Conservation (phyloP, 495 filamentous ascomycete genomes). For the Penicillium roqueforti region DNA sequence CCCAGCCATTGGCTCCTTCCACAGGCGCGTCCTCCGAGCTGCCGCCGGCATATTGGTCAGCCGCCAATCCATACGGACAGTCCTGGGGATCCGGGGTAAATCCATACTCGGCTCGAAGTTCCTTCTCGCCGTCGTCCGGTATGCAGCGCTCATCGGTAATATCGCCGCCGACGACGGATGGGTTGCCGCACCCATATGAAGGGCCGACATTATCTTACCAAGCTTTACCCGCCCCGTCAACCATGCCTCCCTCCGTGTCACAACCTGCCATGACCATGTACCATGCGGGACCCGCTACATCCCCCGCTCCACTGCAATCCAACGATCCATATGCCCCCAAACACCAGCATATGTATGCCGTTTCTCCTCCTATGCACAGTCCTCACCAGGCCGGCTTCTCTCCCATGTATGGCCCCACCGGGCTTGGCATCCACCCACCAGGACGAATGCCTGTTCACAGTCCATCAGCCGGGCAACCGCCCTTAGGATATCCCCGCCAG, state of each 20-base stretch:
- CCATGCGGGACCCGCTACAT: constrained; percentile 51
- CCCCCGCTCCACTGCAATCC: constrained; percentile 55
- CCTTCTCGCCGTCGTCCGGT: constrained; percentile 55
- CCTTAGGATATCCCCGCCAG: constrained; percentile 43
- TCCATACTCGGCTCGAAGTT: constrained; percentile 40
- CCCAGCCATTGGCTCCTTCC: constrained; percentile 47
- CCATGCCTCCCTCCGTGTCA: constrained; percentile 21
- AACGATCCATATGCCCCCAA: constrained; percentile 61
- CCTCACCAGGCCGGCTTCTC: constrained; percentile 59
- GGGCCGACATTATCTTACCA: constrained; percentile 52
- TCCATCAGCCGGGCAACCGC: constrained; percentile 47
- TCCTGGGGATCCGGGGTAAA: constrained; percentile 41
- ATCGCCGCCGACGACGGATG: constrained; percentile 48
- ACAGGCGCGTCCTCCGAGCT: constrained; percentile 45
- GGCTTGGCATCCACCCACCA: constrained; percentile 53
- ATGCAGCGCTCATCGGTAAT: constrained; percentile 43
- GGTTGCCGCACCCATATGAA: constrained; percentile 55
- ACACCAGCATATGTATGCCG: constrained; percentile 52
- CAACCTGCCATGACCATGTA: constrained; percentile 24
- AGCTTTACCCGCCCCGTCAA: constrained; percentile 45
- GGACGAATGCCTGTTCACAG: constrained; percentile 53
- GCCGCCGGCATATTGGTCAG: constrained; percentile 44
- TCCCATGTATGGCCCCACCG: constrained; percentile 52
- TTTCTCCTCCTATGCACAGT: constrained; percentile 57
- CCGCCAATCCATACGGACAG: constrained; percentile 53